Evolutionary conservation across 2,329 filamentous ascomycete genomes (phyloP), one percentile per base, ranked within the genome.

Genomic region (Nigrospora osmanthi): DNA sequence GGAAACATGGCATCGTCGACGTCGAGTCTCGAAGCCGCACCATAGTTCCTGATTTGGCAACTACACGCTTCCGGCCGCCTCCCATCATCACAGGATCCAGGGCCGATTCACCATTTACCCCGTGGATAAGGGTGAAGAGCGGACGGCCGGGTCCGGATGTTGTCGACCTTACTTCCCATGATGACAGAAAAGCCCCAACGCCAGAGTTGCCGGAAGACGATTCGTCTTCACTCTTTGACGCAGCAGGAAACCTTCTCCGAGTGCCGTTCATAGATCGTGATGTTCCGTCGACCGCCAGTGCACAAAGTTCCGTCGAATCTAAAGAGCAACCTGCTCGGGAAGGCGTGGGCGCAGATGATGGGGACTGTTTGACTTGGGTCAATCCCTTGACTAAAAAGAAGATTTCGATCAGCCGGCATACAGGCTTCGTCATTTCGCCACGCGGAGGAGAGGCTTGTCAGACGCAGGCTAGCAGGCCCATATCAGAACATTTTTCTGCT

Each of bases 381-480:
- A 78, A 89, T 52, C 81, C 83, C 0, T 54, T 63, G 10, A 85
- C 78, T 1, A 75, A 72, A 50, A 63, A 73, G 47, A 66, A 52
- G 1, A 71, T 70, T 38, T 45, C 66, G 2, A 59, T 85, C n/a
- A 76, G 83, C 50, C 55, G 68, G 6, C 69, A 74, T 16, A 84
- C 79, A 11, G 81, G 80, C 45, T 71, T 71, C 34, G 57, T 66
- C 2, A 44, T 66, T 30, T 28, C 10, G 2, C 23, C 23, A 28
- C 23, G 7, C 5, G 9, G 9, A 28, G 23, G 23, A 28, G 23
- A 28, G 23, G 9, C 23, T 10, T 28, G 6, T 28, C 23, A 28
- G 9, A 7, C 9, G 7, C 23, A 7, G 23, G 23, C 23, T 10
- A 28, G 23, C 23, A 28, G 23, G 6, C 23, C 23, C 23, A 10